Conservation (phyloP, 805 yeast genomes). For the Saccharomycopsis javanensis region DNA sequence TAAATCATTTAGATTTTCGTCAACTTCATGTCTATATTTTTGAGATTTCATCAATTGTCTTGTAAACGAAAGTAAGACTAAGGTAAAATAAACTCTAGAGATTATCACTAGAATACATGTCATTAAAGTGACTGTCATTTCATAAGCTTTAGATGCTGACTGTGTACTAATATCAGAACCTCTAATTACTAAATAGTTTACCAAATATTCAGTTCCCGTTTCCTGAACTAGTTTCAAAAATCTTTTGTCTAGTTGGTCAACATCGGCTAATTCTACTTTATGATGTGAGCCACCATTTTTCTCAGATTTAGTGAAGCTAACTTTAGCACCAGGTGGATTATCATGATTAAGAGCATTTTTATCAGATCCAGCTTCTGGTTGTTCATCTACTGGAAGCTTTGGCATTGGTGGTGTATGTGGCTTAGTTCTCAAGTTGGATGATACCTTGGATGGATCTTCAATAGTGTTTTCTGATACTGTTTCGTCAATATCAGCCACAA, state of each 20-base stretch:
- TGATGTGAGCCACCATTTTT: neutral
- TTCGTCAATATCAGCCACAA: neutral
- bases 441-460: neutral
- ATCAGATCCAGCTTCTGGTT: neutral
- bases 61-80: conserved; percentile 50
- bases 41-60: conserved; percentile 43
- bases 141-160: conserved; percentile 53
- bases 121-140: conserved; percentile 47
- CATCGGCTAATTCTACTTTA: conserved; percentile 1
- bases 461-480: neutral
- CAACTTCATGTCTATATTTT: conserved; percentile 29
- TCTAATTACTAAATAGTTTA: neutral
- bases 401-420: neutral
- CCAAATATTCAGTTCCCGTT: neutral
- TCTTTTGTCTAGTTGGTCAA: neutral
- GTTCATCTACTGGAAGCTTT: neutral
- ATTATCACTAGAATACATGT: conserved; percentile 39
- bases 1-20: conserved; percentile 17
- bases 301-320: neutral
- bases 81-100: conserved; percentile 49
- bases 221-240: neutral
- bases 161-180: conserved; percentile 30
- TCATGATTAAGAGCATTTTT: neutral
- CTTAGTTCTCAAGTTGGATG: neutral
- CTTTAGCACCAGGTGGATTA: neutral